Base-by-base conservation (phyloP, 2,329 filamentous ascomycete species). In the Didymella segeticola region DNA sequence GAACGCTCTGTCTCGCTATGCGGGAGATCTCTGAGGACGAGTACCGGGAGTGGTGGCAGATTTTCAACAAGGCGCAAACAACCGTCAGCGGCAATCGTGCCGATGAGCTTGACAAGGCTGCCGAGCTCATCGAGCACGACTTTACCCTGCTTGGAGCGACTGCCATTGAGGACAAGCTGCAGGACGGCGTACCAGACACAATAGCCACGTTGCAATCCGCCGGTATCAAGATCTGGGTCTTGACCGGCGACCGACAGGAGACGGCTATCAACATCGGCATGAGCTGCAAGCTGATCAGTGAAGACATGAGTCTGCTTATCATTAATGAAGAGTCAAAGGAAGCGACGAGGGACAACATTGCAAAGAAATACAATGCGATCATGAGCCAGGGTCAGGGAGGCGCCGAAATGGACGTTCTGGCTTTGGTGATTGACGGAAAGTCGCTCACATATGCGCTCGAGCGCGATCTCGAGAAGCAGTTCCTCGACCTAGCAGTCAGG, bases 201-300 rank as follows among this genome's bases (percentile, higher is more conserved):
- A 99, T 99, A 53, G 92, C 97, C 74, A 99, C 95, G 0, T 81
- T 99, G 23, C 96, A 99, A 75, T 90, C 93, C 61, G 95, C 96
- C 20, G 93, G 93, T 47, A 98, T 99, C 81, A 99, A 99, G 78
- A 89, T 99, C 49, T 99, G 95, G 95, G 95, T 99, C 17, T 77
- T 99, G 75, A 99, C 95, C 31, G 95, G 95, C 66, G 95, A 99
- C 80, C 86, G 95, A 67, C 96, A 99, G 77, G 95, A 99, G 77
- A 99, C 95, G 23, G 95, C 95, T 51, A 99, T 99, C 83, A 99
- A 99, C 75, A 99, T 99, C 63, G 95, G 96, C 61, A 99, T 99
- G 95, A 97, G 92, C 74, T 99, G 95, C 79, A 98, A 98, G 78
- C 84, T 99, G 43, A 91, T 99, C 56, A 96, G 92, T 63, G 95